Percentiles rank a stretch among this genome's conserved stretches.
phyloP scores from a whole-genome alignment of 2,329 filamentous ascomycete species.

The Hypomyces rosellus region DNA sequence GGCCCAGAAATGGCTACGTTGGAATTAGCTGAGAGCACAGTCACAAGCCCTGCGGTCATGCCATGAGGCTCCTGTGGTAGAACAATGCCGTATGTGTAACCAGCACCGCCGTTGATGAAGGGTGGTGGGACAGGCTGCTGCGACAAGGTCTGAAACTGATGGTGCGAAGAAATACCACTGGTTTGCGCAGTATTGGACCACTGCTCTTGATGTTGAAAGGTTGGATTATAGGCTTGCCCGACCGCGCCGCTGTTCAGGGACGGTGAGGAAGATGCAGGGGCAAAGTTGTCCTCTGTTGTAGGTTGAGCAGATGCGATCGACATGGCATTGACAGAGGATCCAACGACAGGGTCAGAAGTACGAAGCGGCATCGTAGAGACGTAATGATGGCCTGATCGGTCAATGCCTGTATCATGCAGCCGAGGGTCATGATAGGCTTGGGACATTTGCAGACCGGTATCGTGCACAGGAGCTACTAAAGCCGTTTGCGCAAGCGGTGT shows the following conservation, averaged over 20 bases:
- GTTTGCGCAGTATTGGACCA: background rate
- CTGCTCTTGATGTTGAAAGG: slow-evolving; percentile 7
- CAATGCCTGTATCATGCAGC: slow-evolving; percentile 4
- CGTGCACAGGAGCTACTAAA: background rate
- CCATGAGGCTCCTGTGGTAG: slow-evolving; percentile 1
- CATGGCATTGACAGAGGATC: slow-evolving; percentile 6
- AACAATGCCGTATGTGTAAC: background rate
- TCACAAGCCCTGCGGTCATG: background rate
- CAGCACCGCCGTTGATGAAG: background rate
- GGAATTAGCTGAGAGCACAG: background rate
- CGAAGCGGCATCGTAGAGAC: background rate
- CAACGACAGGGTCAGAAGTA: background rate
- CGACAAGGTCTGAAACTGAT: slow-evolving; percentile 1
- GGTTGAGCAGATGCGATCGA: slow-evolving; percentile 7
- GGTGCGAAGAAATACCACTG: background rate
- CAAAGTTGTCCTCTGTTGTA: background rate
- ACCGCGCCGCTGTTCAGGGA: background rate
- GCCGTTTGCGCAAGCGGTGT: background rate
- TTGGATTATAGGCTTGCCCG: background rate
- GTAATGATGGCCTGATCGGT: slow-evolving; percentile 2
- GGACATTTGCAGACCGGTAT: slow-evolving; percentile 1
- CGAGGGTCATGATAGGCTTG: slow-evolving; percentile 7
- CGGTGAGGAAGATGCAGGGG: background rate
- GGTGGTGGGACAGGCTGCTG: slow-evolving; percentile 3
- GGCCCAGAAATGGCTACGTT: background rate